phyloP scores from a whole-genome alignment of 202 grass and related monocot species.

The Hordeum pubiflorum region DNA sequence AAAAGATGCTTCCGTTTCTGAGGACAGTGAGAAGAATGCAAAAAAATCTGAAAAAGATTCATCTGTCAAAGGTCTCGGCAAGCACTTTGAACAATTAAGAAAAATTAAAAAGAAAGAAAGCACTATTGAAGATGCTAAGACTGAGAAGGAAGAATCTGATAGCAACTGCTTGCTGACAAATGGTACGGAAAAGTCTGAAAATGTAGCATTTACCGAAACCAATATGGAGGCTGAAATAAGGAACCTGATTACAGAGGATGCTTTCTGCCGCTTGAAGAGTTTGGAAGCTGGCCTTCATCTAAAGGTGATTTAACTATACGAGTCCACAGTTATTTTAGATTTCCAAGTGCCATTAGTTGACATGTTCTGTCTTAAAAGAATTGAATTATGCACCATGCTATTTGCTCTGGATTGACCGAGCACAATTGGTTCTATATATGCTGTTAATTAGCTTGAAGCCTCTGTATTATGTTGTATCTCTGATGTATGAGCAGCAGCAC shows the following conservation, averaged over 20 bases:
- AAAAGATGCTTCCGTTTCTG: constrained; percentile 47
- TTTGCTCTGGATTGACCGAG: constrained; percentile 17
- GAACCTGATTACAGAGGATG: constrained; percentile 54
- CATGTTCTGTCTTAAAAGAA: constrained; percentile 5
- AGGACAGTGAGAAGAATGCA: constrained; percentile 28
- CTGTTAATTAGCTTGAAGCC: no score
- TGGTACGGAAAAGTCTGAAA: constrained; percentile 30
- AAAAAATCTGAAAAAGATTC: constrained; percentile 42
- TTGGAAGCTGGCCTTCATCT: constrained; percentile 64
- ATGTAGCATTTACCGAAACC: constrained; percentile 19
- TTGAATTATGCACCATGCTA: not conserved
- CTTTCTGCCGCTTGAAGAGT: constrained; percentile 57
- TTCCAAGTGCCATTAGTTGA: constrained; percentile 2
- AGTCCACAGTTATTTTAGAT: not conserved
- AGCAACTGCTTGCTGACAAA: constrained; percentile 16
- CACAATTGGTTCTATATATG: not conserved
- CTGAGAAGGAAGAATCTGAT: constrained; percentile 59
- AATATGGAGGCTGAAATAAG: constrained; percentile 48
- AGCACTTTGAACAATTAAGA: constrained; percentile 77
- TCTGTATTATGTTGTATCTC: no score
- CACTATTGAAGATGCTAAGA: constrained; percentile 19
- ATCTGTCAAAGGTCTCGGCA: constrained; percentile 86
- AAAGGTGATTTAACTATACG: constrained; percentile 49
- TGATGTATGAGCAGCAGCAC: no score
- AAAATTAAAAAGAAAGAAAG: constrained; percentile 81